phyloP scores from a whole-genome alignment of 306 rosid genomes.

The Begonia loranthoides region DNA sequence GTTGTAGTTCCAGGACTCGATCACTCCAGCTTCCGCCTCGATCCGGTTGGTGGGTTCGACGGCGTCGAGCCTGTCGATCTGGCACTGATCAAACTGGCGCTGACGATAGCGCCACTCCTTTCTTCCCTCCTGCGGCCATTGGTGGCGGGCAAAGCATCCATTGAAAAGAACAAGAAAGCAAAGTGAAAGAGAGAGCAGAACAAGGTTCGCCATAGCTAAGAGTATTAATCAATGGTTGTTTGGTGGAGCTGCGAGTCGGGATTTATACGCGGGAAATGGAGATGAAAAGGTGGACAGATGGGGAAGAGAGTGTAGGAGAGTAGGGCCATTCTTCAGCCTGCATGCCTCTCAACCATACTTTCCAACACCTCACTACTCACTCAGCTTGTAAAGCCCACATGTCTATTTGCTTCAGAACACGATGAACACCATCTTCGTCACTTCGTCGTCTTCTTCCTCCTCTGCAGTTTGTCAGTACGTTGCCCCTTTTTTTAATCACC shows the following conservation, averaged over 20 bases:
- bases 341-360: too few relatives aligned
- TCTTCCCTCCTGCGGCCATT: neutral
- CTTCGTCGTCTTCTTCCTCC: too few relatives aligned
- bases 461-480: too few relatives aligned
- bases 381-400: too few relatives aligned
- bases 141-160: constrained; percentile 15
- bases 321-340: too few relatives aligned
- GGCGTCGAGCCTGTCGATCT: constrained; percentile 18
- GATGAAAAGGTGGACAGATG: too few relatives aligned
- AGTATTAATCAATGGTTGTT: neutral
- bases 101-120: constrained; percentile 16
- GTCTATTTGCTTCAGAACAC: too few relatives aligned
- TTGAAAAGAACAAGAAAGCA: constrained; percentile 24
- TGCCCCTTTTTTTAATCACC: too few relatives aligned
- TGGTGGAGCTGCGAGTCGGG: constrained; percentile 5
- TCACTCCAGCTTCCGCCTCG: constrained; percentile 22
- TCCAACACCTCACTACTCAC: too few relatives aligned
- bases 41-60: constrained; percentile 20
- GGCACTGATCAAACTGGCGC: constrained; percentile 16
- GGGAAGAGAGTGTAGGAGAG: too few relatives aligned
- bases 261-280: too few relatives aligned
- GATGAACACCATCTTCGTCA: too few relatives aligned
- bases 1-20: constrained; percentile 33
- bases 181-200: constrained; percentile 23
- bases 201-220: constrained; percentile 28